Evolutionary conservation across 805 yeast species (phyloP).

Genomic region (Zygotorulaspora florentina): DNA sequence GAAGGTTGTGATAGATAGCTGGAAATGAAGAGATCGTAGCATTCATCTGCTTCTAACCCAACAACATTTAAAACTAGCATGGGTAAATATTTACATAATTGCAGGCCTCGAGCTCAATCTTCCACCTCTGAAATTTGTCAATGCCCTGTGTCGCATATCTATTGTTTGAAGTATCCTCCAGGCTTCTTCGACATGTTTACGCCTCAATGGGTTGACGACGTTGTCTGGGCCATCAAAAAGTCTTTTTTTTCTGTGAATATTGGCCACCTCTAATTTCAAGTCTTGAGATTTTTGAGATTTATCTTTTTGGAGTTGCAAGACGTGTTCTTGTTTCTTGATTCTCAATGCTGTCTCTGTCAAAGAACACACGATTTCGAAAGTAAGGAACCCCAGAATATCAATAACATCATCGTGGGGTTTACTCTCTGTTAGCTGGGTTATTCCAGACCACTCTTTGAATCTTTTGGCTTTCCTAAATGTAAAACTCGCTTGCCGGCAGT

Average conservation of each 20-base stretch:
- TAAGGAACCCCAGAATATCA: constrained; percentile 89
- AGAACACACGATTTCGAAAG: constrained; percentile 94
- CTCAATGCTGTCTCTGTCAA: constrained; percentile 87
- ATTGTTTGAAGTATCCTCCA: constrained; percentile 71
- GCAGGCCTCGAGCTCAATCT: constrained; percentile 35
- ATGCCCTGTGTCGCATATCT: constrained; percentile 55
- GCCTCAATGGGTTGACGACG: constrained; percentile 68
- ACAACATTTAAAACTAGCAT: background rate
- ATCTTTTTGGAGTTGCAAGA: constrained; percentile 39
- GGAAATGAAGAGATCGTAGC: constrained; percentile 12
- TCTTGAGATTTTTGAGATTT: constrained; percentile 36
- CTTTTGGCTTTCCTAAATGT: constrained; percentile 92
- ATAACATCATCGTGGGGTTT: constrained; percentile 95
- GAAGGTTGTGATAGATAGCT: constrained; percentile 17
- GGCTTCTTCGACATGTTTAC: constrained; percentile 82
- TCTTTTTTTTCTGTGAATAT: constrained; percentile 47
- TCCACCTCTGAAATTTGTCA: constrained; percentile 62
- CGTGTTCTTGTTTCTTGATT: constrained; percentile 67
- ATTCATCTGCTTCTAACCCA: background rate
- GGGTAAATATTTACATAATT: constrained; percentile 26
- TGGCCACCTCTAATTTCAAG: constrained; percentile 38
- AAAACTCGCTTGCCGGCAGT: constrained; percentile 95
- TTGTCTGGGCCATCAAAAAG: constrained; percentile 88
- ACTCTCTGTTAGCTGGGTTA: constrained; percentile 75
- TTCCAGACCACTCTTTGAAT: constrained; percentile 95